Evolutionary conservation across 306 rosid species (phyloP), one percentile per base, ranked within the genome.

Genomic region (Cicer chorassanicum): DNA sequence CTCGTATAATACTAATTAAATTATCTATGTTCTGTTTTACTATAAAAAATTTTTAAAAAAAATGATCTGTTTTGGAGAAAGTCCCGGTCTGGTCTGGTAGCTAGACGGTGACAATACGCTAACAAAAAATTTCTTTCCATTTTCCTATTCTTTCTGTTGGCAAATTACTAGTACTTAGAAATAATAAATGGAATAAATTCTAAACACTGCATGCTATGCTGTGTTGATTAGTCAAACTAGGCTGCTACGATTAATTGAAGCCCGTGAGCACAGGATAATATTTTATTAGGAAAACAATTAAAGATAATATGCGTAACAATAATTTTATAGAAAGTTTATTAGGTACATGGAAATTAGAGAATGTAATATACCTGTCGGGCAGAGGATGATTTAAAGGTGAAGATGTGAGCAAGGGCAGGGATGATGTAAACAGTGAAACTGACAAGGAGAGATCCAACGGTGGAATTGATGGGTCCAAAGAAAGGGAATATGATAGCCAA

Each of bases 371-470:
- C 98, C 97, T 91, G 92, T 55, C 98, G 76, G 1, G 98, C 87
- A 4, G 98, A 88, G 60, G 98, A 68, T 1, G 97, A 94, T 77
- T 74, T 84, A 84, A 86, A 94, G 77, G 97, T 91, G 87, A 94
- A 91, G 69, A 88, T 88, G 86, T 91, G 80, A 9, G 98, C 98
- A 0, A 94, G 82, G 8, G 98, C 89, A 0, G 98, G 98, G 82
- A 94, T 91, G 78, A 94, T 94, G 80, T 94, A 94, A 78, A 94
- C 98, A 0, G 98, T 94, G 89, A 94, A 94, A 80, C 97, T 94
- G 6, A 94, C 98, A 2, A 94, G 97, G 62, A 94, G 97, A 10
- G 98, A 91, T 51, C 98, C 98, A 7, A 94, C 98, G 84, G 97
- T 82, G 85, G 98, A 94, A 81, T 94, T 94, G 79, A 94, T 94